Conservation (phyloP, 768 basidiomycete genomes). For the Agrocybe pediades region DNA sequence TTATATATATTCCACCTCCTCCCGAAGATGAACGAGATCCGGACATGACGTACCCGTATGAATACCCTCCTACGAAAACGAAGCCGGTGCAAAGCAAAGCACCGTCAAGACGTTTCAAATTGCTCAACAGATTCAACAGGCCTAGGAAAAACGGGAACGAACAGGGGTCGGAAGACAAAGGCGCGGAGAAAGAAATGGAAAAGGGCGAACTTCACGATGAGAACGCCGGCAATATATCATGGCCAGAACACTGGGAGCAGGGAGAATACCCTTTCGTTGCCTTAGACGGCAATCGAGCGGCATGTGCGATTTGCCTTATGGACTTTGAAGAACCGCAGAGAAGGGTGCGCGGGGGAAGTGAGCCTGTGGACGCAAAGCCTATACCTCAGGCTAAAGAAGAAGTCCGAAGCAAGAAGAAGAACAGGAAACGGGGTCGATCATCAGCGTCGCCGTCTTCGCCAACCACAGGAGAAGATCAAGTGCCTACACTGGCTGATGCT, state of each 20-base stretch:
- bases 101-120: conserved; percentile 32
- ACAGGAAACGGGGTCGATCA: not conserved
- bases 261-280: conserved; percentile 80
- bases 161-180: conserved; percentile 9
- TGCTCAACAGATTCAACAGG: conserved; percentile 14
- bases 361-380: conserved; percentile 1
- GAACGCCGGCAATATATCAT: conserved; percentile 43
- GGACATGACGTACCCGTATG: conserved; percentile 41
- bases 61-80: conserved; percentile 59
- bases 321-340: conserved; percentile 78
- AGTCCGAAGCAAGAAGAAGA: not conserved
- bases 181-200: conserved; percentile 17
- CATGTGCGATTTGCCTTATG: conserved; percentile 83
- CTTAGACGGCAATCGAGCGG: conserved; percentile 80
- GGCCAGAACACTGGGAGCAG: conserved; percentile 81
- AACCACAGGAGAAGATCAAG: conserved; percentile 30
- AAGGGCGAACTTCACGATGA: conserved; percentile 7
- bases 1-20: conserved; percentile 83
- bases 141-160: not conserved
- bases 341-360: conserved; percentile 10
- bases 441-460: not conserved
- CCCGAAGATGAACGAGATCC: conserved; percentile 49
- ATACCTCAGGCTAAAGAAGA: not conserved
- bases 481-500: conserved; percentile 62
- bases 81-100: conserved; percentile 19